Base-by-base conservation (phyloP, 306 rosid genomes). In the Prunus mongolica region DNA sequence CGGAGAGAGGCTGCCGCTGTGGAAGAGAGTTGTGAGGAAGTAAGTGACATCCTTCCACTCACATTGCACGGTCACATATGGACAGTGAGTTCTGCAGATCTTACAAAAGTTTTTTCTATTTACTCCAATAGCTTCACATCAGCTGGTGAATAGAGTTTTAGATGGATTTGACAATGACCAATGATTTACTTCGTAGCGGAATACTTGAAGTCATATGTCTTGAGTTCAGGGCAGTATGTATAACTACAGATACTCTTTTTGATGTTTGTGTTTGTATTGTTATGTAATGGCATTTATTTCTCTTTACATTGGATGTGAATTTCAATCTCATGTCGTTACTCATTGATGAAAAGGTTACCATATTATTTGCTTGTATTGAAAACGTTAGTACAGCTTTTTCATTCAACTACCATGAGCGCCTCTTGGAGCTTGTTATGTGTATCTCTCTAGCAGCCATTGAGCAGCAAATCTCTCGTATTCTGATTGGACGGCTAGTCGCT, bases 1-100 rank as follows among this genome's bases (percentile, higher is more conserved):
- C 84, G 96, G 62, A 85, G 88, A 75, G 97, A 93, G 78, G 97
- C 93, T 55, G 94, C 96, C 28, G 80, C 88, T 16, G 91, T 89
- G 46, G 89, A 87, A 82, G 96, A 87, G 81, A 82, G 84, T 69
- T 90, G 82, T 67, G 87, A 84, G 80, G 90, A 89, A 79, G 76
- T 76, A 63, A 82, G 67, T 45, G 75, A 69, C 12, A 84, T 70
- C 38, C 89, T 87, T 85, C 96, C 90, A 16, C 90, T 71, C 51
- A 72, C 80, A 79, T 78, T 87, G 74, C 86, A 58, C 12, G 96
- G 93, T 70, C 96, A 90, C 86, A 76, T 78, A 79, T 93, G 98
- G 98, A 80, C 85, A 12, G 89, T 90, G 71, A 89, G 91, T 83
- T 86, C 94, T 60, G 79, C 88, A 3, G 87, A 91, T 91, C 88